Percentiles rank a stretch among this genome's conserved stretches.
Evolutionary conservation across 2,329 filamentous ascomycete species (phyloP).

Genomic region (Zasmidium angulare): DNA sequence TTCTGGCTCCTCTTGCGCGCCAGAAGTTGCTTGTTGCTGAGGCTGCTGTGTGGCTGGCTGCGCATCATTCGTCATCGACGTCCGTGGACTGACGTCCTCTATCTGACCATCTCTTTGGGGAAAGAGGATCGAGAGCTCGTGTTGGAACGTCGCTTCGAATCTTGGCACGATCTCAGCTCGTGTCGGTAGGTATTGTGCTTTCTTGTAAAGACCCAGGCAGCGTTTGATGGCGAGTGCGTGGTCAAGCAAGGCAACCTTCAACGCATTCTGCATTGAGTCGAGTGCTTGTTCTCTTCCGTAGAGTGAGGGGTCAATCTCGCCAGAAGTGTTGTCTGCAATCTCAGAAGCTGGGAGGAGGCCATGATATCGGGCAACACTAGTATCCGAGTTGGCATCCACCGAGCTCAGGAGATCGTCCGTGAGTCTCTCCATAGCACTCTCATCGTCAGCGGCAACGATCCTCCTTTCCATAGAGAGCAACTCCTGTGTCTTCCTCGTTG

Average conservation of each 20-base stretch:
- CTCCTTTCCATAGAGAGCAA: constrained; percentile 74
- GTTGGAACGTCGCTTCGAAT: constrained; percentile 47
- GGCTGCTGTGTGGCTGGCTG: constrained; percentile 1
- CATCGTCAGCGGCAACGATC: constrained; percentile 60
- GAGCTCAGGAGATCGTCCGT: constrained; percentile 76
- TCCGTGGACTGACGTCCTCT: constrained; percentile 22
- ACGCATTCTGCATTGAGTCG: constrained; percentile 68
- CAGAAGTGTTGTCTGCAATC: constrained; percentile 41
- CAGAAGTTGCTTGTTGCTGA: constrained; percentile 5
- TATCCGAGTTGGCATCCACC: constrained; percentile 71
- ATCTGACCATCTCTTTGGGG: constrained; percentile 32
- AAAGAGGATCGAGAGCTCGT: constrained; percentile 44
- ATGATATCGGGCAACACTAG: constrained; percentile 75
- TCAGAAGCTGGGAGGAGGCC: constrained; percentile 61
- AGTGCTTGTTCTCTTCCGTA: constrained; percentile 37
- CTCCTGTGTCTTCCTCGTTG: constrained; percentile 86
- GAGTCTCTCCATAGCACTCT: constrained; percentile 62
- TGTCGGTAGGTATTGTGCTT: constrained; percentile 59
- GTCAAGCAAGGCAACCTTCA: constrained; percentile 83
- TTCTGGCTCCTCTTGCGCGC: constrained; percentile 14
- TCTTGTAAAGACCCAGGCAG: constrained; percentile 66
- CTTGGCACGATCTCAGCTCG: constrained; percentile 30
- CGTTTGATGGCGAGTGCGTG: constrained; percentile 86
- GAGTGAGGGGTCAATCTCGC: constrained; percentile 32
- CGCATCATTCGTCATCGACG: constrained; percentile 12